These are phyloP conservation scores for Lachnellula cervina DNA, from an alignment of 2,329 filamentous ascomycete species.

Conservation along the genomic window DNA sequence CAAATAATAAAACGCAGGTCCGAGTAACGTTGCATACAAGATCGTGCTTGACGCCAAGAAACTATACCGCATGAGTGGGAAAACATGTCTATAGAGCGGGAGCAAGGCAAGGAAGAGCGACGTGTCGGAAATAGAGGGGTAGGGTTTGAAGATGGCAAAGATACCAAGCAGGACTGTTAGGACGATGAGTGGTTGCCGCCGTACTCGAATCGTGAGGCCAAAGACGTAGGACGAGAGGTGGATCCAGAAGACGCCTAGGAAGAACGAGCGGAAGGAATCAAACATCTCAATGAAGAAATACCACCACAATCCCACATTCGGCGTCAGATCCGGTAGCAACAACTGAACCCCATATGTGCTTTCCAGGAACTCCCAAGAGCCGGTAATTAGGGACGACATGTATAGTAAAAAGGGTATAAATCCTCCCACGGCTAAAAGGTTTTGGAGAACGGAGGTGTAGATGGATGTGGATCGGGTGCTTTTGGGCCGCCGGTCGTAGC, in stretches of 20 bases:
- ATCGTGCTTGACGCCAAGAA: slow-evolving; percentile 81
- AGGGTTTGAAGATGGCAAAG: slow-evolving; percentile 94
- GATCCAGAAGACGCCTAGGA: slow-evolving; percentile 96
- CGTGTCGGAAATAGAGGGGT: slow-evolving; percentile 87
- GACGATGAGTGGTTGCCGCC: slow-evolving; percentile 81
- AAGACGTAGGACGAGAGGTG: slow-evolving; percentile 88
- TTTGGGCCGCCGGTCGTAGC: slow-evolving; percentile 57
- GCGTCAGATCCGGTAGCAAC: slow-evolving; percentile 84
- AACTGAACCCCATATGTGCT: slow-evolving; percentile 94
- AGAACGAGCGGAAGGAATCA: slow-evolving; percentile 94
- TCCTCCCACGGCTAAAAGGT: slow-evolving; percentile 47
- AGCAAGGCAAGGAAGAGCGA: slow-evolving; percentile 80
- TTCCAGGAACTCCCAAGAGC: slow-evolving; percentile 80
- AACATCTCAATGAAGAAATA: slow-evolving; percentile 99
- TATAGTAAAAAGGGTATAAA: slow-evolving; percentile 60
- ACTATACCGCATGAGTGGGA: slow-evolving; percentile 88
- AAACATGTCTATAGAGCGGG: slow-evolving; percentile 84
- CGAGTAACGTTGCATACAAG: slow-evolving; percentile 81
- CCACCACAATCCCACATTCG: slow-evolving; percentile 97
- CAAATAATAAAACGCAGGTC: slow-evolving; percentile 91
- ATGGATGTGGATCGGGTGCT: slow-evolving; percentile 34
- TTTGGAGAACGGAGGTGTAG: slow-evolving; percentile 48
- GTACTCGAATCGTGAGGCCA: slow-evolving; percentile 76
- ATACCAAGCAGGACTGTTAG: slow-evolving; percentile 81
- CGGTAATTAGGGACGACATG: slow-evolving; percentile 69